These are phyloP conservation scores for Beauveria sp. DNA, from an alignment of 2,329 filamentous ascomycete genomes.

Conservation along the genomic window DNA sequence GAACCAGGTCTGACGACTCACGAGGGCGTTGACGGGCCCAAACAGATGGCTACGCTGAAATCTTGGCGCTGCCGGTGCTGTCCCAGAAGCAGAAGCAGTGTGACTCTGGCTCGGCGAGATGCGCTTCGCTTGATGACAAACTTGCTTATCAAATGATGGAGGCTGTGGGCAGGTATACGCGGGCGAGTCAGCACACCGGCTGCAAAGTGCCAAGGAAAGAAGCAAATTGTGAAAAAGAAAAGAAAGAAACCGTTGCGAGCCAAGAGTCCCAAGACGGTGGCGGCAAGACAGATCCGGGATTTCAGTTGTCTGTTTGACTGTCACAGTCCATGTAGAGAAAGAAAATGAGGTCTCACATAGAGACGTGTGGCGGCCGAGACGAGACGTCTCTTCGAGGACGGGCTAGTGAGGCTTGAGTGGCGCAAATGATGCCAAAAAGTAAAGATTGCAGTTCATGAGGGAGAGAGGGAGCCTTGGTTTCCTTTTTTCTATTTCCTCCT, in stretches of 20 bases:
- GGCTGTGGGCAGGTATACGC: background rate
- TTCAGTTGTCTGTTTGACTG: background rate
- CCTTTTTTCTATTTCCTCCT: background rate
- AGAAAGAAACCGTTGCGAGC: background rate
- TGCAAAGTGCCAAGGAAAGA: background rate
- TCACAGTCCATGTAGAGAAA: background rate
- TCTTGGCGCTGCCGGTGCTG: background rate
- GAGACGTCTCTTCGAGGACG: background rate
- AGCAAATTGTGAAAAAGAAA: background rate
- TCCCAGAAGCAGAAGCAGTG: background rate
- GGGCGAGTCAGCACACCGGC: background rate
- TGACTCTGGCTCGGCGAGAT: background rate
- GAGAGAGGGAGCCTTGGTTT: background rate
- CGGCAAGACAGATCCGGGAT: background rate
- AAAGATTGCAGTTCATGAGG: background rate
- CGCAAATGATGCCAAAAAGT: background rate
- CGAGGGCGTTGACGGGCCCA: background rate
- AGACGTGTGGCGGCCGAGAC: no score
- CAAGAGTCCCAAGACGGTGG: no score
- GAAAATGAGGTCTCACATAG: background rate
- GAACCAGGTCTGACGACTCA: background rate
- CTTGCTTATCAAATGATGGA: background rate
- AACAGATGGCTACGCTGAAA: background rate
- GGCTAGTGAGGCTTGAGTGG: background rate
- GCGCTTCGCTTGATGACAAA: background rate